Base-by-base conservation (phyloP, 768 basidiomycete species). In the Lactarius deliciosus region DNA sequence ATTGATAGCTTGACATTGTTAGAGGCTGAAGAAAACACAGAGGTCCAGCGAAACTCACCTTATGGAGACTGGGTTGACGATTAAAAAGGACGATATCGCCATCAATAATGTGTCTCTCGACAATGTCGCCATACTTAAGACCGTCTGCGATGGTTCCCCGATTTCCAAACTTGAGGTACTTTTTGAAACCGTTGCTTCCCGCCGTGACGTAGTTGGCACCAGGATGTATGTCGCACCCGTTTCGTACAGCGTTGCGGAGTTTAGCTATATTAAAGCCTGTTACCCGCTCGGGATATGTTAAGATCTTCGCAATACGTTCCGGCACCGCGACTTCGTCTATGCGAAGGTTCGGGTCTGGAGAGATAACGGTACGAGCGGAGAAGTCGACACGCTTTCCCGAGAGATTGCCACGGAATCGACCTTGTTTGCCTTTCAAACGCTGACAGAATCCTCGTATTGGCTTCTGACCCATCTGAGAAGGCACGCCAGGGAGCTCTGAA, bases 311-410 rank as follows among this genome's bases (percentile, higher is more conserved):
- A 13, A 99, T 93, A 54, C 94, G 89, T 76, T 96, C 91, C 0
- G 97, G 97, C 0, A 99, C 91, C 20, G 97, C 97, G 11, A 99
- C 95, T 79, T 99, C 96, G 75, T 99, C 97, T 73, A 99, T 97
- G 60, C 94, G 89, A 69, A 99, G 79, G 74, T 98, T 99, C n/a
- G 97, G 97, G 77, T 99, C 97, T 1, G 97, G 97, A 1, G 95
- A 96, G 74, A 99, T 99, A 76, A 99, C 97, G 8, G 97, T 99
- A 72, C 97, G 91, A 6, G 88, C 96, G 0, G 96, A 98, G 75
- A 98, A 98, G 75, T 99, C 97, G 70, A 99, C 97, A 76, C 97
- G 94, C 77, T 99, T 99, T 69, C 97, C 97, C 0, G 96, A 98
- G 9, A 99, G 82, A 75, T 99, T 99, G 25, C 97, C 97, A 75